Evolutionary conservation across 73 alveolate species (phyloP).

Genomic region (Tetrahymena thermophila): DNA sequence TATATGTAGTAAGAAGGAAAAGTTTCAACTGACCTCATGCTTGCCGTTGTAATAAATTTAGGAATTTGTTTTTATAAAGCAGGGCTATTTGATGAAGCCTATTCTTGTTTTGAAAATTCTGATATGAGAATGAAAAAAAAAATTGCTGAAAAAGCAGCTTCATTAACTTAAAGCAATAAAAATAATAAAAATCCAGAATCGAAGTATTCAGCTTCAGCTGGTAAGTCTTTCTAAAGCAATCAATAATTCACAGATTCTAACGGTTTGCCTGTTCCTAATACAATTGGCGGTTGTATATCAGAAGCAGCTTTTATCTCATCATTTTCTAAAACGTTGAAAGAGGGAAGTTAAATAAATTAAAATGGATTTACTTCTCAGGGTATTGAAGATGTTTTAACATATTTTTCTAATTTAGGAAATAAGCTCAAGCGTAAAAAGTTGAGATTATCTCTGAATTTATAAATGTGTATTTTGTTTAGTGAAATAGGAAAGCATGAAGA

Average conservation of each 20-base stretch:
- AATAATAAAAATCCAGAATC: not conserved
- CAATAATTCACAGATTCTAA: not conserved
- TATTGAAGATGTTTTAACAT: not conserved
- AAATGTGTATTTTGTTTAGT: not conserved
- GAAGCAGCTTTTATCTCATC: not conserved
- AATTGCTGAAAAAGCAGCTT: not conserved
- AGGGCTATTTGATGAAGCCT: not conserved
- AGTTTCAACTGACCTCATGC: constrained; percentile 2
- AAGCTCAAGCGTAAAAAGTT: not conserved
- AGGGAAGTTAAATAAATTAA: not conserved
- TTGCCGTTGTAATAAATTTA: not conserved
- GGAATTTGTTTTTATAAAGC: not conserved
- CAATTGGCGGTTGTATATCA: not conserved
- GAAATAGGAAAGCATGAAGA: not conserved
- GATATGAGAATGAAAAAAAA: not conserved
- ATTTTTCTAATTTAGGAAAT: not conserved
- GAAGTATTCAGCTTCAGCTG: not conserved
- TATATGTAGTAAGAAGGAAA: not conserved
- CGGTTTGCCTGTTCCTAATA: not conserved
- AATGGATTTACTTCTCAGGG: not conserved
- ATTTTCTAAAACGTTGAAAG: not conserved
- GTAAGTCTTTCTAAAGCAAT: not conserved
- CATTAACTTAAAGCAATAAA: not conserved
- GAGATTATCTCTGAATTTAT: not conserved
- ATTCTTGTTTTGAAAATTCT: not conserved